These are phyloP conservation scores for Trichoderma brevicompactum DNA, from an alignment of 2,329 filamentous ascomycete species.

Conservation along the genomic window DNA sequence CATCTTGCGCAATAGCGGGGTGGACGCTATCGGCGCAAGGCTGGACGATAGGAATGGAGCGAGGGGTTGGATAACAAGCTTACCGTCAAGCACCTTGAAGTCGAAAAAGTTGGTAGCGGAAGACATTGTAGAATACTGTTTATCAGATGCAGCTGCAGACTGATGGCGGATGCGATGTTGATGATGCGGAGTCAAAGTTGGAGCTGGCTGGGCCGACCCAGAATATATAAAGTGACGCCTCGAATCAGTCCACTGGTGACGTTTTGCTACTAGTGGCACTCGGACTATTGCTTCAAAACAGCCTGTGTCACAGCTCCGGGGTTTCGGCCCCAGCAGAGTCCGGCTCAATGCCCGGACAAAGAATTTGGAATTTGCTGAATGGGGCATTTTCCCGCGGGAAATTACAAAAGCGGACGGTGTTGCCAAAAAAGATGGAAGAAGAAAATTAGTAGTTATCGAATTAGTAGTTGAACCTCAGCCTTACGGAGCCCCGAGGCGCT, in stretches of 20 bases:
- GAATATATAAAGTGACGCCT: constrained; percentile 18
- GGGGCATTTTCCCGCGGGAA: constrained; percentile 5
- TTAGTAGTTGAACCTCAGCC: background rate
- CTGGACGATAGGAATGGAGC: background rate
- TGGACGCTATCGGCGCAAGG: background rate
- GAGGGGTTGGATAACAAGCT: constrained; percentile 40
- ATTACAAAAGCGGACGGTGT: background rate
- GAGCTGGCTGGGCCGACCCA: background rate
- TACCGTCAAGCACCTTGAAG: constrained; percentile 83
- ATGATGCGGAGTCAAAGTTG: constrained; percentile 19
- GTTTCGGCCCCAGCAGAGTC: constrained; percentile 2
- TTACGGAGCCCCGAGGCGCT: background rate
- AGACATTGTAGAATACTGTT: constrained; percentile 41
- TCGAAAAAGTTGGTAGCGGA: constrained; percentile 68
- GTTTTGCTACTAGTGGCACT: constrained; percentile 23
- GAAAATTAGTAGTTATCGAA: background rate
- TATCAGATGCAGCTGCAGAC: background rate
- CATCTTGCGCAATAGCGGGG: constrained; percentile 13
- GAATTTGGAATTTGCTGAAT: background rate
- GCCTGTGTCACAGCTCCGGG: background rate
- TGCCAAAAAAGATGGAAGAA: background rate
- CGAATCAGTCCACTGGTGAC: constrained; percentile 24
- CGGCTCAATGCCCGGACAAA: background rate
- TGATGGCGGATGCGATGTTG: constrained; percentile 1
- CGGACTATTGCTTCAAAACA: constrained; percentile 15